Evolutionary conservation across 2,329 filamentous ascomycete species (phyloP).

Genomic region (Aspergillus piperis): DNA sequence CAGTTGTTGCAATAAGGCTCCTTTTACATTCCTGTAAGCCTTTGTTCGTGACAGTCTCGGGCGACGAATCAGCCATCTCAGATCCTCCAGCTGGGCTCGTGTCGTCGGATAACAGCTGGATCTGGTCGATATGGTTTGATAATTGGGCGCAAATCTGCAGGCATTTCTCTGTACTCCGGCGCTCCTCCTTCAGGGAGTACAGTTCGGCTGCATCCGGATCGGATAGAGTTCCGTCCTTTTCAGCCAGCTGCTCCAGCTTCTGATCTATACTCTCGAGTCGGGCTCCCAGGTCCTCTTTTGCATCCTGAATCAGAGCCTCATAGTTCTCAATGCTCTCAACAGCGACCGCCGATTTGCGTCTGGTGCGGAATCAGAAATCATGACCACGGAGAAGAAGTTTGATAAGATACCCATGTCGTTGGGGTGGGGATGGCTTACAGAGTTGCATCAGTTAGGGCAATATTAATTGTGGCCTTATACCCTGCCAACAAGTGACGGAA

Average conservation of each 20-base stretch:
- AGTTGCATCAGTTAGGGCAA: slow-evolving; percentile 45
- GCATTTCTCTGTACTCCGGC: slow-evolving; percentile 32
- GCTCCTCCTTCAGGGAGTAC: slow-evolving; percentile 29
- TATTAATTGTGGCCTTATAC: slow-evolving; percentile 47
- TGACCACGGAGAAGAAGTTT: background rate
- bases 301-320: slow-evolving; percentile 27
- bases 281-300: slow-evolving; percentile 30
- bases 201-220: slow-evolving; percentile 25
- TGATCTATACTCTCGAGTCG: slow-evolving; percentile 31
- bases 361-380: slow-evolving; percentile 22
- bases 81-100: slow-evolving; percentile 18
- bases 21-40: slow-evolving; percentile 40
- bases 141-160: slow-evolving; percentile 34
- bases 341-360: slow-evolving; percentile 37
- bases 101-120: slow-evolving; percentile 22
- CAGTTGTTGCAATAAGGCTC: slow-evolving; percentile 28
- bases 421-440: slow-evolving; percentile 37
- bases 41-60: slow-evolving; percentile 32
- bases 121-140: slow-evolving; percentile 32
- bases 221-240: slow-evolving; percentile 13
- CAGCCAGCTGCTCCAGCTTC: slow-evolving; percentile 27
- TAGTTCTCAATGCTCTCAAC: slow-evolving; percentile 29
- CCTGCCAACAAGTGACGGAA: slow-evolving; percentile 44
- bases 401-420: background rate
- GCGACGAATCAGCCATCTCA: slow-evolving; percentile 20